Conservation (phyloP, 1,139 yeast species). For the Geotrichum histeridarum region DNA sequence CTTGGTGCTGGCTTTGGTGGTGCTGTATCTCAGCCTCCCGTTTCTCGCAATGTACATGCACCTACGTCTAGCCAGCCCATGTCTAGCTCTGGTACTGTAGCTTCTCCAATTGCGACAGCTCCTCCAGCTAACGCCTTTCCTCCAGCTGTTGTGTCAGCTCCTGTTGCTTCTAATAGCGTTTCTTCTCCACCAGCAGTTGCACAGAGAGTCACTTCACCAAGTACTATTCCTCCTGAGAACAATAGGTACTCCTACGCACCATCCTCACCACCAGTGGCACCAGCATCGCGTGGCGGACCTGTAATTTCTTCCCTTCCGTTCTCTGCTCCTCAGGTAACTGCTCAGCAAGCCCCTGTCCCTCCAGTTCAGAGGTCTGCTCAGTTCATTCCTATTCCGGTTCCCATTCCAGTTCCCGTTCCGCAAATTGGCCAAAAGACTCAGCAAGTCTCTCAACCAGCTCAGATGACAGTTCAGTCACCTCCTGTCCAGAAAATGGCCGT, state of each 20-base stretch:
- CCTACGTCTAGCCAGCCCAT: constrained; percentile 62
- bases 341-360: neutral
- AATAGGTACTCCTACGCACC: constrained; percentile 2
- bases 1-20: constrained; percentile 16
- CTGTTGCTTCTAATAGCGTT: neutral
- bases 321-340: constrained; percentile 17
- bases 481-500: neutral
- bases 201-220: neutral
- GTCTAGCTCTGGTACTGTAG: constrained; percentile 27
- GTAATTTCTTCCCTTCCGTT: constrained; percentile 12
- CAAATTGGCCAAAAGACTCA: neutral
- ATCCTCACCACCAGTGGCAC: constrained; percentile 7
- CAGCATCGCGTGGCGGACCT: constrained; percentile 13
- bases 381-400: neutral
- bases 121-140: neutral
- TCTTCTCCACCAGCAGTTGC: neutral
- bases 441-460: neutral
- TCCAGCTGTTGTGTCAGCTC: neutral
- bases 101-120: neutral
- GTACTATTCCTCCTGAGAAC: neutral
- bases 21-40: constrained; percentile 30
- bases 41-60: constrained; percentile 42
- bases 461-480: neutral
- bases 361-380: neutral
- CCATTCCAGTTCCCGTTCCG: neutral